Conservation (phyloP, 2,329 filamentous ascomycete species). For the Cryphonectria parasitica region DNA sequence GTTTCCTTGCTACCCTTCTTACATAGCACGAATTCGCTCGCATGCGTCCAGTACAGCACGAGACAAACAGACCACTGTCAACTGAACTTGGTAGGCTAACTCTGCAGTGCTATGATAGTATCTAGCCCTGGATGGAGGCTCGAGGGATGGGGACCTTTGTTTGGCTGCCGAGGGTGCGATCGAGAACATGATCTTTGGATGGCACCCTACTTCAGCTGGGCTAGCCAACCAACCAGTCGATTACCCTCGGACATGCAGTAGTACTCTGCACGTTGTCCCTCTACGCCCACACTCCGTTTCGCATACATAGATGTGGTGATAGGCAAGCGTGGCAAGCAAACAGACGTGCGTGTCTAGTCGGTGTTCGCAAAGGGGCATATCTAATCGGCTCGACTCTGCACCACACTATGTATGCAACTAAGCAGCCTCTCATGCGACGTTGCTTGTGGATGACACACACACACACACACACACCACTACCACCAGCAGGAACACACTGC, state of each 20-base stretch:
- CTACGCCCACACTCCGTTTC: background rate
- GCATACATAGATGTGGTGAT: background rate
- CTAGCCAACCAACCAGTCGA: background rate
- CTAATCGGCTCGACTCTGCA: background rate
- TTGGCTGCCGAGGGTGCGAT: background rate
- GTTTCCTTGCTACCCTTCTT: background rate
- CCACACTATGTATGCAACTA: background rate
- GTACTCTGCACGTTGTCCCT: background rate
- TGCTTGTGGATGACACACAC: constrained; percentile 1
- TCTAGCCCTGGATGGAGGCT: background rate
- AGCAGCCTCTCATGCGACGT: constrained; percentile 20
- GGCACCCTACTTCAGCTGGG: background rate
- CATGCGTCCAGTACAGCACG: background rate
- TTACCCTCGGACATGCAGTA: constrained; percentile 7
- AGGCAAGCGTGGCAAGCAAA: background rate
- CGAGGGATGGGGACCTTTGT: background rate
- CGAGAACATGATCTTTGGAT: background rate
- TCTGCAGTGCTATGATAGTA: background rate
- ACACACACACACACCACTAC: constrained; percentile 4
- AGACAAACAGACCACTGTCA: background rate
- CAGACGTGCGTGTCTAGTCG: background rate
- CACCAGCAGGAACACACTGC: too few relatives aligned
- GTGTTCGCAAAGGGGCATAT: background rate
- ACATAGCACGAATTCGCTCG: background rate
- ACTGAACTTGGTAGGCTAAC: background rate